Evolutionary conservation across 768 basidiomycete genomes (phyloP).

Genomic region (Collybia mongolica): DNA sequence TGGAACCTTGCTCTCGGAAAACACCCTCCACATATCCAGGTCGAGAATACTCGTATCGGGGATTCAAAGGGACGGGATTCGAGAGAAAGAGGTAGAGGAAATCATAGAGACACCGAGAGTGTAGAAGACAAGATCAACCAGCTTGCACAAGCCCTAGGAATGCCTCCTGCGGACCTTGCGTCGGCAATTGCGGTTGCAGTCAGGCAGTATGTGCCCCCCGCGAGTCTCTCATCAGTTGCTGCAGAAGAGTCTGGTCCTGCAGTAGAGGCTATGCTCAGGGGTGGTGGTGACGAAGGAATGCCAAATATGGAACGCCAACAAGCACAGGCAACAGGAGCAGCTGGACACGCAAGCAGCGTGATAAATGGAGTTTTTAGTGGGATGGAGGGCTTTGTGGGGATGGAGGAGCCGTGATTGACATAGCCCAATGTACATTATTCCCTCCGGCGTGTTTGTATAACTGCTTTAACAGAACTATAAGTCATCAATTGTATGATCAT

Average conservation of each 20-base stretch:
- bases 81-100: slow-evolving; percentile 2
- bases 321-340: slow-evolving; percentile 19
- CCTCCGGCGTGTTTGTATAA: too few species aligned
- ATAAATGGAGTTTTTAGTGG: slow-evolving; percentile 22
- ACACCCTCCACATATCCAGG: slow-evolving; percentile 23
- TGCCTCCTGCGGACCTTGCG: slow-evolving; percentile 59
- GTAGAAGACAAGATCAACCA: slow-evolving; percentile 59
- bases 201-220: slow-evolving; percentile 56
- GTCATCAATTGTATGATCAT: too few species aligned
- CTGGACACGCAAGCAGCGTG: slow-evolving; percentile 10
- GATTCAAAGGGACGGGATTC: slow-evolving; percentile 7
- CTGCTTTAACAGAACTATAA: too few species aligned
- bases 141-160: slow-evolving; percentile 61
- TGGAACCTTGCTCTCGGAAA: slow-evolving; percentile 51
- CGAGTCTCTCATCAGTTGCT: slow-evolving; percentile 55
- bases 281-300: slow-evolving; percentile 13
- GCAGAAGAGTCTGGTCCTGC: slow-evolving; percentile 44
- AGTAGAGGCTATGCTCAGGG: slow-evolving; percentile 37
- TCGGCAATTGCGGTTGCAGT: slow-evolving; percentile 63
- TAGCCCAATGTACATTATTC: too few species aligned
- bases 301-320: slow-evolving; percentile 4
- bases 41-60: not conserved
- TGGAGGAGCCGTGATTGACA: slow-evolving; percentile 36
- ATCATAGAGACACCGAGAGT: slow-evolving; percentile 14
- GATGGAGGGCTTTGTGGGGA: slow-evolving; percentile 41